A percentile compares a stretch with the other conserved stretches of the same genome.
Evolutionary conservation across 768 basidiomycete species (phyloP).

Genomic region (Russula earlei): DNA sequence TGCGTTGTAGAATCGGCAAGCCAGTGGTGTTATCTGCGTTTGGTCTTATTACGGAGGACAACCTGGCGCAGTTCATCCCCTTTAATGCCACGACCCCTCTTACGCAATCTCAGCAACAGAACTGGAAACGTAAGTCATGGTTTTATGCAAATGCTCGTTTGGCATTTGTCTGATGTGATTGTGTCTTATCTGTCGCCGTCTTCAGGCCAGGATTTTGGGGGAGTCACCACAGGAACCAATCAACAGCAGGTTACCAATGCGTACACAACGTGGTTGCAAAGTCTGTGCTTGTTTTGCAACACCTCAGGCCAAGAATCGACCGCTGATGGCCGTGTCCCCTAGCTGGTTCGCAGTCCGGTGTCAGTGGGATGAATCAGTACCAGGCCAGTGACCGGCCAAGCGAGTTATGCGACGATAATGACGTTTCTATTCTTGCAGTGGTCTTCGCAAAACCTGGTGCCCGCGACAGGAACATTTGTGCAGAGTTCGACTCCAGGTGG

Average conservation of each 20-base stretch:
- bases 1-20: slow-evolving; percentile 25
- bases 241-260: slow-evolving; percentile 1
- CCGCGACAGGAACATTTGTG: slow-evolving; percentile 8
- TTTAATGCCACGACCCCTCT: slow-evolving; percentile 23
- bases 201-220: slow-evolving; percentile 8
- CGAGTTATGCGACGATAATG: neutral
- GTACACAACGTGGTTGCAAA: slow-evolving; percentile 6
- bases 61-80: slow-evolving; percentile 24
- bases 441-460: slow-evolving; percentile 1
- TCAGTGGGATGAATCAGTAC: slow-evolving; percentile 10
- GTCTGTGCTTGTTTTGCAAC: neutral
- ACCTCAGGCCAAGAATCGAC: neutral
- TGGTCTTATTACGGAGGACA: slow-evolving; percentile 27
- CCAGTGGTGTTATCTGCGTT: slow-evolving; percentile 26
- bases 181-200: neutral
- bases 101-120: neutral
- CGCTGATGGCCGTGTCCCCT: neutral
- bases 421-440: slow-evolving; percentile 2
- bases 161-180: neutral
- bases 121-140: slow-evolving; percentile 6
- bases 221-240: slow-evolving; percentile 1
- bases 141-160: neutral
- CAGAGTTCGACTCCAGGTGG: neutral
- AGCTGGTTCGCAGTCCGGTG: slow-evolving; percentile 3
- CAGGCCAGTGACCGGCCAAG: slow-evolving; percentile 3